These are phyloP conservation scores for Wickerhamiella sergipiensis DNA, from an alignment of 805 yeast species.

Conservation along the genomic window DNA sequence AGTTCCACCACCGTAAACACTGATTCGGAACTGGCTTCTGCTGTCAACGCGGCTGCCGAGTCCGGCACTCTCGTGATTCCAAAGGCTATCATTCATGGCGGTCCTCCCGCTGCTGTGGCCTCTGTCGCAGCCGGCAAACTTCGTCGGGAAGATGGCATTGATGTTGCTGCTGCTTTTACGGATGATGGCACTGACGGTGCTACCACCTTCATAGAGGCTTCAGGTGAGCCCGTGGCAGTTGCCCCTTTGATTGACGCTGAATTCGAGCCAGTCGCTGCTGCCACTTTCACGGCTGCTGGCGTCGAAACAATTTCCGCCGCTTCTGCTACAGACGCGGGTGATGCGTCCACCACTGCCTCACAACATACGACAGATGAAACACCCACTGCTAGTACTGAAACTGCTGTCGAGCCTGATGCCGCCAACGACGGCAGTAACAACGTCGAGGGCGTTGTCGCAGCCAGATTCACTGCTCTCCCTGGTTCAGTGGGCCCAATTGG, in stretches of 20 bases:
- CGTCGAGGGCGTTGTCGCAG: background rate
- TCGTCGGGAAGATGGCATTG: too few relatives aligned
- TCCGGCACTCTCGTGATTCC: too few relatives aligned
- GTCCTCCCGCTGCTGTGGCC: too few relatives aligned
- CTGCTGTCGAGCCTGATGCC: background rate
- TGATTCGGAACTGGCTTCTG: background rate
- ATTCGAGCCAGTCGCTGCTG: background rate
- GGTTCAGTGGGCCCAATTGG: background rate
- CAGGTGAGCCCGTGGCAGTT: background rate
- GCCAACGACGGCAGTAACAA: background rate
- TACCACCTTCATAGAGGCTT: background rate
- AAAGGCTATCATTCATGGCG: too few relatives aligned
- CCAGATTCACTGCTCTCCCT: background rate
- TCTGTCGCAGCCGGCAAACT: too few relatives aligned
- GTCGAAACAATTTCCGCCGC: too few relatives aligned
- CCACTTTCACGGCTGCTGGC: background rate
- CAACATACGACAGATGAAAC: background rate
- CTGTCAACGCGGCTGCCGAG: background rate
- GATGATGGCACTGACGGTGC: background rate
- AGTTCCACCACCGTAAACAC: background rate
- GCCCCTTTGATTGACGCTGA: background rate
- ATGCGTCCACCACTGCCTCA: background rate
- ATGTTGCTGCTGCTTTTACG: background rate
- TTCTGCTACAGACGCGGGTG: too few relatives aligned
- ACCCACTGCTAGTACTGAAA: background rate